Evolutionary conservation across 345 rosid genomes (phyloP).

Genomic region (Sisymbrium irio): DNA sequence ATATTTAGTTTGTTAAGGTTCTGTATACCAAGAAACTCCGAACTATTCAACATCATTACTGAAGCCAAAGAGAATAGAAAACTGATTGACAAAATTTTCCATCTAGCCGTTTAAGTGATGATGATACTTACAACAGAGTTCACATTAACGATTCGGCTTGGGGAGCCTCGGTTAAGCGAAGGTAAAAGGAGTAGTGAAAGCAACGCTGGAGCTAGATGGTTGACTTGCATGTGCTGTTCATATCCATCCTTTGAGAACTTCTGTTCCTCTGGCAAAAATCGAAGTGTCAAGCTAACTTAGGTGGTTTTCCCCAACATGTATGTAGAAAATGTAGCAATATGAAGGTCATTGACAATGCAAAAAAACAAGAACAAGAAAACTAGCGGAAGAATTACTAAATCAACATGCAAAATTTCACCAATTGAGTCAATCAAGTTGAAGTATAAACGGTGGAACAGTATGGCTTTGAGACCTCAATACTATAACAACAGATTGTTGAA

Average conservation of each 20-base stretch:
- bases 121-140: slow-evolving; percentile 81
- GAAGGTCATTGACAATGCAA: neutral
- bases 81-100: neutral
- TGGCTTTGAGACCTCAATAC: neutral
- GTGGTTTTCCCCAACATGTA: neutral
- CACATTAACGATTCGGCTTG: slow-evolving; percentile 80
- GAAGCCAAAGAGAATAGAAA: neutral
- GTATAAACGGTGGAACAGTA: neutral
- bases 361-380: neutral
- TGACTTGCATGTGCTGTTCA: slow-evolving; percentile 95
- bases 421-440: neutral
- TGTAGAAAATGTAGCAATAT: neutral
- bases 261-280: slow-evolving; percentile 57
- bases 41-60: neutral
- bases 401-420: neutral
- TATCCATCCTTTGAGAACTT: slow-evolving; percentile 80
- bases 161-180: slow-evolving; percentile 77
- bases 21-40: neutral
- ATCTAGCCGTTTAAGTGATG: neutral
- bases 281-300: slow-evolving; percentile 14
- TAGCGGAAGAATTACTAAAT: neutral
- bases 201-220: slow-evolving; percentile 87
- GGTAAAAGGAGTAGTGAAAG: slow-evolving; percentile 86
- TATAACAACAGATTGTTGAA: neutral
- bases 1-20: neutral